A percentile compares a stretch with the other conserved stretches of the same genome.
phyloP scores from a whole-genome alignment of 1,284 basidiomycete genomes.

The Pisolithus thermaeus region DNA sequence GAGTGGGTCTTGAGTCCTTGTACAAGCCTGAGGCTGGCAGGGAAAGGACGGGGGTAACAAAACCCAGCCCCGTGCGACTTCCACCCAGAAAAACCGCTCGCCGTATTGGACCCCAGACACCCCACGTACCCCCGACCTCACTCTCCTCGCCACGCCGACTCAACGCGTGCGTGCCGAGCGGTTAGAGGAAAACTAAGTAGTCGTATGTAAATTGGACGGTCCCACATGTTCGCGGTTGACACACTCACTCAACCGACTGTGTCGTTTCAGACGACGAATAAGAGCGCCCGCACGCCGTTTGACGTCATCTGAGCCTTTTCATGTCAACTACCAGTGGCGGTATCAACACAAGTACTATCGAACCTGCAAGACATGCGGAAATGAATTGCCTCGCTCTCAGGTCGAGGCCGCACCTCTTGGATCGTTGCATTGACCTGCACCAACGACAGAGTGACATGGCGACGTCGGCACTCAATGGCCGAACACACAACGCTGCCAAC shows the following conservation, averaged over 20 bases:
- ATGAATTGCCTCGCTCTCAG: neutral
- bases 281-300: neutral
- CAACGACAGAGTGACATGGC: too few species aligned
- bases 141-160: slow-evolving; percentile 10
- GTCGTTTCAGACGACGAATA: neutral
- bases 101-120: slow-evolving; percentile 25
- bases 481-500: too few species aligned
- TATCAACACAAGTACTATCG: too few species aligned
- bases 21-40: slow-evolving; percentile 26
- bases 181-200: too few species aligned
- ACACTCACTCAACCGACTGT: too few species aligned
- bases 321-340: neutral
- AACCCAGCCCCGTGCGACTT: slow-evolving; percentile 24
- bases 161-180: neutral
- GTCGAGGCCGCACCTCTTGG: neutral
- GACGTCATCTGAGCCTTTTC: neutral
- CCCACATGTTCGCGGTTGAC: too few species aligned
- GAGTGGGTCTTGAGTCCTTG: slow-evolving; percentile 19
- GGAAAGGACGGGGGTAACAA: slow-evolving; percentile 25
- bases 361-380: neutral
- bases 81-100: slow-evolving; percentile 26
- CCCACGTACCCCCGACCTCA: neutral
- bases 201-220: neutral
- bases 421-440: neutral
- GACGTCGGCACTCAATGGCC: too few species aligned